phyloP scores from a whole-genome alignment of 495 filamentous ascomycete genomes.

The Trypethelium eluteriae region DNA sequence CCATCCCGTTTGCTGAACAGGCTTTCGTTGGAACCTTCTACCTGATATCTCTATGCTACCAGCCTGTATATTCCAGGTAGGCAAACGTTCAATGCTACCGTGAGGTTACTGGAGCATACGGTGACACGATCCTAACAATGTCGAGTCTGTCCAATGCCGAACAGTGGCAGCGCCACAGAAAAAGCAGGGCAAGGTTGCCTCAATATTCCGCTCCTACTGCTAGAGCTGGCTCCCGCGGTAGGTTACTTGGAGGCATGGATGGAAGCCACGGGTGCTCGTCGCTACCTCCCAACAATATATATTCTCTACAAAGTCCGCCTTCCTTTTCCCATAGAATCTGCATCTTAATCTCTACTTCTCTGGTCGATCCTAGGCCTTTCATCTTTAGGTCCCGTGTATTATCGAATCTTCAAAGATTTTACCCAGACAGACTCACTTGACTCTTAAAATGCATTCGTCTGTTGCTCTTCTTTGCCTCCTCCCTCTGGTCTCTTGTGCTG shows the following conservation, averaged over 20 bases:
- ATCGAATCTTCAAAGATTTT: not conserved
- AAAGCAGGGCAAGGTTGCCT: not conserved
- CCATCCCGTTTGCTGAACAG: not conserved
- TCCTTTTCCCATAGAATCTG: not conserved
- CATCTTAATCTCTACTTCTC: not conserved
- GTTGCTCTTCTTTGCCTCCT: not conserved
- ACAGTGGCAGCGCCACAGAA: not conserved
- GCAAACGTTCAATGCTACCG: not conserved
- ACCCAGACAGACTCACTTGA: not conserved
- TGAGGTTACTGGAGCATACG: constrained; percentile 6
- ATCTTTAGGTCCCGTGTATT: not conserved
- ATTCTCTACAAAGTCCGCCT: not conserved
- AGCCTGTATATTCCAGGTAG: not conserved
- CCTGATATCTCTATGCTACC: not conserved
- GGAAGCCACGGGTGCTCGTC: not conserved
- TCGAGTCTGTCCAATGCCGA: not conserved
- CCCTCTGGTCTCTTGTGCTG: not conserved
- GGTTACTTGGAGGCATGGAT: not conserved
- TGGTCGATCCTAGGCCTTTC: not conserved
- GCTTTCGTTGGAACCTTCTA: not conserved
- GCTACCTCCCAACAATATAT: not conserved
- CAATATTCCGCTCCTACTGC: not conserved
- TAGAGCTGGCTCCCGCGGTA: not conserved
- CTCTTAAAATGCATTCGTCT: not conserved
- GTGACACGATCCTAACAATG: not conserved